Percentiles rank a stretch among this genome's conserved stretches.
These are phyloP conservation scores for Cytospora leucostoma DNA, from an alignment of 2,329 filamentous ascomycete species.

Conservation along the genomic window DNA sequence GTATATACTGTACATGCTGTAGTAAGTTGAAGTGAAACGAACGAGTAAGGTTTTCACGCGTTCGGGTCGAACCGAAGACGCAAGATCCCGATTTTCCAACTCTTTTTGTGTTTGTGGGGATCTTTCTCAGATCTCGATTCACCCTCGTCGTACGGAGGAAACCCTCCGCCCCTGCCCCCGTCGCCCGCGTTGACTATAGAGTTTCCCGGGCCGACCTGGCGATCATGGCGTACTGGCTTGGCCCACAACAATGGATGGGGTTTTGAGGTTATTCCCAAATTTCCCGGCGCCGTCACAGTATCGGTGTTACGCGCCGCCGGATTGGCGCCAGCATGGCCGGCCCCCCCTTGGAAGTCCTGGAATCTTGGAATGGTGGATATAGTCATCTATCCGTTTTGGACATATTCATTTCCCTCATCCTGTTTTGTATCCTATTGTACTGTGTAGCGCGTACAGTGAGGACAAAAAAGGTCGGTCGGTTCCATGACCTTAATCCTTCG, in stretches of 20 bases:
- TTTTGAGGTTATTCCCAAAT: neutral
- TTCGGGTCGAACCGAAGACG: neutral
- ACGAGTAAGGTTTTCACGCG: neutral
- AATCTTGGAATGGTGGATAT: neutral
- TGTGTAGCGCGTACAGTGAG: no score
- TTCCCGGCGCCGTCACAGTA: neutral
- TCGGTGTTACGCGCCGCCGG: neutral
- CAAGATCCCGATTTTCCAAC: neutral
- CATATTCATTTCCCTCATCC: neutral
- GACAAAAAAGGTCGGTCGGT: no score
- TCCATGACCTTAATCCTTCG: no score
- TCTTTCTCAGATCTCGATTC: neutral
- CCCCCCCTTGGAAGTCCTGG: neutral
- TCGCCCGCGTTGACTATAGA: neutral
- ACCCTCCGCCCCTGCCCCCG: neutral
- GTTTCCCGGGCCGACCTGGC: neutral
- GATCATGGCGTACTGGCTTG: neutral
- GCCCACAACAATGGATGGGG: neutral
- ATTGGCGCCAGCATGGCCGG: neutral
- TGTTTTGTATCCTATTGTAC: no score
- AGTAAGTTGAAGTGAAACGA: neutral
- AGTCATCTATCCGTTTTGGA: neutral
- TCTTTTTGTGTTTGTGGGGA: neutral
- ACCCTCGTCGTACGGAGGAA: neutral
- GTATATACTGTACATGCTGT: no score